A percentile compares a stretch with the other conserved stretches of the same genome.
These are phyloP conservation scores for Hyaloscypha finlandica DNA, from an alignment of 495 filamentous ascomycete species.

Conservation along the genomic window DNA sequence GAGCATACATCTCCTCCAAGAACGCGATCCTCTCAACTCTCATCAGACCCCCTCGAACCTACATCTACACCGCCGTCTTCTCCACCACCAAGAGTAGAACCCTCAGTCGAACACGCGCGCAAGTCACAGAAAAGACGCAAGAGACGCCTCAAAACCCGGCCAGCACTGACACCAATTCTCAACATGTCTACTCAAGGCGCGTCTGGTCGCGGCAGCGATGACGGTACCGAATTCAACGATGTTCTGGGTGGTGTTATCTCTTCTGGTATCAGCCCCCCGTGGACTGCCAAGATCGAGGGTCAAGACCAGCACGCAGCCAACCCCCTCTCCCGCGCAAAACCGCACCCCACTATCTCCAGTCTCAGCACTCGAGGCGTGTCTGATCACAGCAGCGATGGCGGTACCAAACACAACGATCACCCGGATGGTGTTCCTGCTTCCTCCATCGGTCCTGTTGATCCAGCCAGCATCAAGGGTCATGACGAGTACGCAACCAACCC, in stretches of 20 bases:
- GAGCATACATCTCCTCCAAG: slow-evolving; percentile 1
- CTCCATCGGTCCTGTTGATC: no score
- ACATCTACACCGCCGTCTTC: slow-evolving; percentile 19
- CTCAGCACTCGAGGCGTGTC: no score
- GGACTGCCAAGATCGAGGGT: not conserved
- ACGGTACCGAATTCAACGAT: not conserved
- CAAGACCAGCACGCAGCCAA: not conserved
- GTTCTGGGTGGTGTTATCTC: not conserved
- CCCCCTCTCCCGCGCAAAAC: no score
- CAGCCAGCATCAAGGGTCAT: not conserved
- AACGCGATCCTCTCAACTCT: not conserved
- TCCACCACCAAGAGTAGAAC: not conserved
- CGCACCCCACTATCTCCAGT: not conserved
- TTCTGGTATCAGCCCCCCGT: not conserved
- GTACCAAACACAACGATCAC: no score
- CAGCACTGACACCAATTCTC: not conserved
- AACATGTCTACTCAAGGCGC: slow-evolving; percentile 4
- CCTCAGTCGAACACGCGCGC: not conserved
- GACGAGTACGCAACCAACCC: not conserved
- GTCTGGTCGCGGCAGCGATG: not conserved
- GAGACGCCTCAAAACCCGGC: slow-evolving; percentile 15
- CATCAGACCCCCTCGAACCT: slow-evolving; percentile 10
- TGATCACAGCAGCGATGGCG: no score
- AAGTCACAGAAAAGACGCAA: slow-evolving; percentile 1
- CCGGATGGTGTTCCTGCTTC: no score